Base-by-base conservation (phyloP, 805 yeast genomes). In the Pichia sporocuriosa region DNA sequence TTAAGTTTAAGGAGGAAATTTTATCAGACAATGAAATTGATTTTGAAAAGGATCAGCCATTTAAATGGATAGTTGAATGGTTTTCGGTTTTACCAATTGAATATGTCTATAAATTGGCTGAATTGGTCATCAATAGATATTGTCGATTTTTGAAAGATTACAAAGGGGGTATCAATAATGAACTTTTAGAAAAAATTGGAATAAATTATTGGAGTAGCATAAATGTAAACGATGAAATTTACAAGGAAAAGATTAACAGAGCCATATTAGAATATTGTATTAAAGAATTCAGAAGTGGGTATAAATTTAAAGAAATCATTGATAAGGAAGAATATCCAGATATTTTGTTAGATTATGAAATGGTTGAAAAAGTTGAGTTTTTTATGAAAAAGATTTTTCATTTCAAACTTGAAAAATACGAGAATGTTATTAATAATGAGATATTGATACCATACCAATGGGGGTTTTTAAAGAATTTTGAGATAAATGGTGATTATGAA, bases 1-100 rank as follows among this genome's bases (percentile, higher is more conserved):
- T 77, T 0, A 64, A 60, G 26, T 52, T 78, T 4, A 30, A 50
- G 0, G 19, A 45, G 2, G 63, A 59, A 0, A 54, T 75, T 6
- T n/a, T n/a, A n/a, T n/a, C n/a, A n/a, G n/a, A n/a, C n/a, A n/a
- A n/a, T n/a, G n/a, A n/a, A n/a, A n/a, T n/a, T n/a, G n/a, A n/a
- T n/a, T n/a, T n/a, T n/a, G 34, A 6, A 5, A 15, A 17, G 19
- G 15, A 11, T 6, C 6, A 17, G 6, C 19, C 34, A 12, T 17
- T n/a, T n/a, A n/a, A n/a, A n/a, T n/a, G n/a, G n/a, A n/a, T 31
- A 11, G 6, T 31, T 12, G 34, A 31, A 17, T 31, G 34, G 34
- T 11, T 31, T 17, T 11, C 13, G 11, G 10, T 31, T 7, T 31
- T 16, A 16, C 34, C 34, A 21, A 25, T 25, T 9, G 1, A 9